Base-by-base conservation (phyloP, 1,284 basidiomycete species). In the Heterobasidion irregulare region DNA sequence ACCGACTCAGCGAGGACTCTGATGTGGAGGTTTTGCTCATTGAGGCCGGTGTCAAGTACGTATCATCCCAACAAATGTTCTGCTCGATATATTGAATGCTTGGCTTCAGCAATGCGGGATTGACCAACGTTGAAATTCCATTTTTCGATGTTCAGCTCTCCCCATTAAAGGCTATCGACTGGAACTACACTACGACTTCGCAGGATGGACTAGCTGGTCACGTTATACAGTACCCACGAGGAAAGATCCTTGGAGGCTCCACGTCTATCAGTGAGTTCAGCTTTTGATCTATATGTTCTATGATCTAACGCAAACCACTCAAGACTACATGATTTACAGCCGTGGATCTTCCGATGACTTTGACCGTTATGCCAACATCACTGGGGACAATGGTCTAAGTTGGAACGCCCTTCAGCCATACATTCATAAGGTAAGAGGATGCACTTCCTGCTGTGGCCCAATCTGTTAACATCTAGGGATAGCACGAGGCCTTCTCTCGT, bases 271-370 rank as follows among this genome's bases (percentile, higher is more conserved):
- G 72, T 65, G 53, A 19, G 38, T 26, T 47, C 73, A 59, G 5
- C 69, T 69, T 59, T 74, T 75, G 57, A 77, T 72, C 15, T 72
- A 75, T 57, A 82, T 72, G 48, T 70, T 32, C 8, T 36, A 16
- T 75, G 57, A 82, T 73, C 18, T 71, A 74, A 63, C 78, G 81
- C 46, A 72, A 71, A 6, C 61, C 67, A 1, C 62, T 66, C 12
- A 52, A 69, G 67, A 67, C 50, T 61, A 56, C 45, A 57, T 68
- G 59, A 56, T 62, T 6, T 70, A 69, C 48, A 66, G 61, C 12
- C 64, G 68, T 8, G 70, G 69, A 16, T 63, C 66, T 0, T 51
- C 53, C 9, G 64, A 68, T 12, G 67, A 70, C 47, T 69, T 53
- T 36, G 63, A 71, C 52, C 59, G 64, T 5, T 65, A 54, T 38